Evolutionary conservation across 1,284 basidiomycete genomes (phyloP).

Genomic region (Psilocybe mexicana): DNA sequence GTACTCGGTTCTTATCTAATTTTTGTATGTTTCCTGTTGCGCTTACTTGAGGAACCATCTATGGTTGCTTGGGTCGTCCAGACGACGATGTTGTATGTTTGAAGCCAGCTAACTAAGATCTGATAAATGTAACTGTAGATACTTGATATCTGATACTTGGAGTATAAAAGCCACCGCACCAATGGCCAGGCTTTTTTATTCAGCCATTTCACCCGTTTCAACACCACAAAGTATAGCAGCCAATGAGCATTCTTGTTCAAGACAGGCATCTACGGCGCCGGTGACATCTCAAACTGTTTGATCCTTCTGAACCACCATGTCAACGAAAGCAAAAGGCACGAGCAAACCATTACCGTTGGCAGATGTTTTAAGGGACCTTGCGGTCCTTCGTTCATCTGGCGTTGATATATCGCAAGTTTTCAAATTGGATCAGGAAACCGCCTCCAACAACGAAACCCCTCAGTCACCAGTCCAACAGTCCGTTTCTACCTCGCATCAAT

Average conservation of each 20-base stretch:
- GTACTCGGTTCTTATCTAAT: not conserved
- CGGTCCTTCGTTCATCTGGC: constrained; percentile 62
- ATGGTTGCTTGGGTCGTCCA: constrained; percentile 9
- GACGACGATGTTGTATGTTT: constrained; percentile 9
- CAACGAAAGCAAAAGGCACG: constrained; percentile 34
- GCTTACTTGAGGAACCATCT: constrained; percentile 1
- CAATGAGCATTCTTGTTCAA: not conserved
- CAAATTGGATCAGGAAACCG: constrained; percentile 5
- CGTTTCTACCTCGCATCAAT: constrained; percentile 55
- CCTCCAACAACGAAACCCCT: constrained; percentile 3
- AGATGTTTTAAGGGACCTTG: constrained; percentile 70
- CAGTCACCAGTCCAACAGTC: constrained; percentile 34
- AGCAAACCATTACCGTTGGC: constrained; percentile 55
- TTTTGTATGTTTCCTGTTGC: not conserved
- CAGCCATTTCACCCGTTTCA: not conserved
- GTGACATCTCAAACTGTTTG: constrained; percentile 5
- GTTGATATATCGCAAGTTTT: constrained; percentile 45
- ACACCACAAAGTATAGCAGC: not conserved
- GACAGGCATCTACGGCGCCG: constrained; percentile 1
- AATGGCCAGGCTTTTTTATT: constrained; percentile 1
- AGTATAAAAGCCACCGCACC: constrained; percentile 5
- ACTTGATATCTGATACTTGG: not conserved
- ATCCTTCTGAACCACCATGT: constrained; percentile 17
- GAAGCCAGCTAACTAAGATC: not conserved
- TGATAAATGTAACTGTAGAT: not conserved